These are phyloP conservation scores for Antrodiella citrinella DNA, from an alignment of 768 basidiomycete species.

Conservation along the genomic window DNA sequence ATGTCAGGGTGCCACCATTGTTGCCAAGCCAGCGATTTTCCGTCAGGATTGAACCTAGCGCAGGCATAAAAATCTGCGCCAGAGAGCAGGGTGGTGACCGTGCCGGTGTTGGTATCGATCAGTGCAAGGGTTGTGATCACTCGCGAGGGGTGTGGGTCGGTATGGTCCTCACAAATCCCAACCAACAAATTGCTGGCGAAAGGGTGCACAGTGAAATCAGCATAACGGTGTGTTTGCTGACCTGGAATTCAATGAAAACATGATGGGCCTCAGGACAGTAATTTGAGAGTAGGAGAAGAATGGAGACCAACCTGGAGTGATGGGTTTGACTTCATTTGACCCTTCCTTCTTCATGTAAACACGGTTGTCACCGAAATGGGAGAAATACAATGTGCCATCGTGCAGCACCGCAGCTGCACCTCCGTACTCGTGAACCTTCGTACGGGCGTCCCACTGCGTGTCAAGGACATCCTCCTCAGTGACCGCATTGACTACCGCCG, in stretches of 20 bases:
- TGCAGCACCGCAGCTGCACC: constrained; percentile 49
- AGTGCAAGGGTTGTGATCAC: constrained; percentile 49
- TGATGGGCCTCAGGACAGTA: not conserved
- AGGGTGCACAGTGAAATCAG: constrained; percentile 52
- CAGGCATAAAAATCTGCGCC: constrained; percentile 66
- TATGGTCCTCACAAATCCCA: constrained; percentile 64
- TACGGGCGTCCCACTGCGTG: constrained; percentile 38
- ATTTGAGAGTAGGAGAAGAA: constrained; percentile 5
- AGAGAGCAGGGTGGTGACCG: constrained; percentile 30
- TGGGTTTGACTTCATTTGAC: constrained; percentile 27
- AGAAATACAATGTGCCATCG: constrained; percentile 45
- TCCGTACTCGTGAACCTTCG: constrained; percentile 56
- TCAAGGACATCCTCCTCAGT: constrained; percentile 39
- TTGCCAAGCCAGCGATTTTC: constrained; percentile 45
- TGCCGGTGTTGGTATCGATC: constrained; percentile 41
- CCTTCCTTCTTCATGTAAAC: constrained; percentile 37
- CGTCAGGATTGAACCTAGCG: constrained; percentile 51
- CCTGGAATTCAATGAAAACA: not conserved
- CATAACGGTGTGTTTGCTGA: constrained; percentile 49
- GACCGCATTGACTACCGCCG: constrained; percentile 4
- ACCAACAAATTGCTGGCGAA: constrained; percentile 41
- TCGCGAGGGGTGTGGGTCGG: constrained; percentile 34
- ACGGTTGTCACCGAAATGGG: constrained; percentile 40
- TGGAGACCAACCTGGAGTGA: constrained; percentile 47
- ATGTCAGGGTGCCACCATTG: constrained; percentile 61